A percentile compares a stretch with the other conserved stretches of the same genome.
Evolutionary conservation across 129 eudicot genomes (phyloP).

Genomic region (Silybum marianum): DNA sequence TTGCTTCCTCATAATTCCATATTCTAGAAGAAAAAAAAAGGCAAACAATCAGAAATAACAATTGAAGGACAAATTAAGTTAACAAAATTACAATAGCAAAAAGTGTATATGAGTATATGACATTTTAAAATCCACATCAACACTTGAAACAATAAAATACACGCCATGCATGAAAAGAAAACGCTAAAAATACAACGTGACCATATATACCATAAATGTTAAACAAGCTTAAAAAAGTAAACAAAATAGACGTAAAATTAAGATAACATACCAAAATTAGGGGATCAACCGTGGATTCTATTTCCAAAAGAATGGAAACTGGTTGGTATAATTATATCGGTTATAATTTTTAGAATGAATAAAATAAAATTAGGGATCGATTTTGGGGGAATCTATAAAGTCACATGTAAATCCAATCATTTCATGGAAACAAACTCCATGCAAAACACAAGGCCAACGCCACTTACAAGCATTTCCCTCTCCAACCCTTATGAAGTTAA

Average conservation of each 20-base stretch:
- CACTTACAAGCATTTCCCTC: neutral
- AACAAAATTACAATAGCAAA: conserved; percentile 8
- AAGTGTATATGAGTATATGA: neutral
- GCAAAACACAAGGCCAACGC: neutral
- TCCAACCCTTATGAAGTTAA: too few relatives aligned
- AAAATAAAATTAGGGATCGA: neutral
- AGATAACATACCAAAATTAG: neutral
- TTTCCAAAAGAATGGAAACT: neutral
- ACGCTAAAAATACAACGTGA: neutral
- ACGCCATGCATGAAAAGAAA: neutral
- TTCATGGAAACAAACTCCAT: neutral
- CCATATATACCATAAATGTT: neutral
- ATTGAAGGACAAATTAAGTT: neutral
- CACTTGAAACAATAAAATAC: neutral
- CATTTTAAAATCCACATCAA: neutral
- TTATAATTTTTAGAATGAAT: neutral
- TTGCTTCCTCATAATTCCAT: conserved; percentile 96
- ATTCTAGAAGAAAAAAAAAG: conserved; percentile 44
- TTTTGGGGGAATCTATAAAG: neutral
- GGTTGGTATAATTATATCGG: neutral
- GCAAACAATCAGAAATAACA: conserved; percentile 15
- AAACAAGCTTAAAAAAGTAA: too few relatives aligned
- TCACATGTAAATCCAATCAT: neutral
- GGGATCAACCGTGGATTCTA: neutral
- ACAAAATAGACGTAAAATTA: neutral